Base-by-base conservation (phyloP, 495 filamentous ascomycete genomes). In the Emericellopsis terricola region DNA sequence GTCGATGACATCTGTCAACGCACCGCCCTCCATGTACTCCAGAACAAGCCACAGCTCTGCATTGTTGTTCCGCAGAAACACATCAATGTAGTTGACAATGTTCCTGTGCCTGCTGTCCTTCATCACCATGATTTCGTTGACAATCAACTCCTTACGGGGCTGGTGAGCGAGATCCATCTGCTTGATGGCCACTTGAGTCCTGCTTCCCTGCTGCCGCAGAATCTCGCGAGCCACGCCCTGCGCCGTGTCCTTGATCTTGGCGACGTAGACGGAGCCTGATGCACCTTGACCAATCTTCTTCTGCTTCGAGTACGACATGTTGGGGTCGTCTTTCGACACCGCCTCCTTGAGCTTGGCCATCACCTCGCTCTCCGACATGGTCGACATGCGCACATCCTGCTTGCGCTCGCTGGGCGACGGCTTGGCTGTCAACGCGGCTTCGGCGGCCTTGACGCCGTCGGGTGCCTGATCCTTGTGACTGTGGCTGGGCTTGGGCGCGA, bases 71-170 rank as follows among this genome's bases (percentile, higher is more conserved):
- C 86, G 79, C 46, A 97, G 60, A 66, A 94, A 97, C 0, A 89
- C 86, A 49, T 97, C 89, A 18, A 97, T 63, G 62, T 92, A 97
- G 57, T 97, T 97, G 60, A 97, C 89, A 57, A 97, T 96, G 54
- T 97, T 97, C 15, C 81, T 71, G 53, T 96, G 86, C 49, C 85
- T 81, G 62, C 81, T 92, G 56, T 96, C 91, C 60, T 94, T 94
- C 89, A 97, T 97, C 34, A 97, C 89, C 56, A 96, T 82, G 46
- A 97, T 97, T 46, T 97, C 89, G 50, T 97, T 97, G 26, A 97
- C 89, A 49, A 97, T 97, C 46, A 97, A 60, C 63, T 97, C 89
- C 70, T 97, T 97, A 16, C 89, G 68, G 28, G 89, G 89, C 55
- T 97, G 89, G 52, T 92, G 86, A 6, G 85, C 81, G 34, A 97